Evolutionary conservation across 2,329 filamentous ascomycete species (phyloP), one percentile per base, ranked within the genome.

Genomic region (Cladosporium sp.): DNA sequence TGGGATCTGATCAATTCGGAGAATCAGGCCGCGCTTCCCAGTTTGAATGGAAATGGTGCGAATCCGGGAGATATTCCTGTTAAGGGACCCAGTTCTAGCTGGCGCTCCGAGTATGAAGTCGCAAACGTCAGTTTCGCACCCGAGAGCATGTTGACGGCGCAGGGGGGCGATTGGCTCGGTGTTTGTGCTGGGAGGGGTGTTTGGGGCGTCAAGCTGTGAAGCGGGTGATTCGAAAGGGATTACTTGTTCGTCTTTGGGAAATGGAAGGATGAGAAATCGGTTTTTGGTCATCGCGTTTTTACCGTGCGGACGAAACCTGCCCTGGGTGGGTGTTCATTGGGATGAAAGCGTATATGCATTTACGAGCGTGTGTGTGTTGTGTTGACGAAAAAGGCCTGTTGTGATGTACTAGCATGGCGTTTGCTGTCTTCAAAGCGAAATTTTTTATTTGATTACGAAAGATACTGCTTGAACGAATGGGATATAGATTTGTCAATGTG

Each of bases 61-160:
- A 42, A 54, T 6, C 43, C 47, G 9, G 47, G 53, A 9, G 47
- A 41, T 9, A 47, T 52, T 17, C 43, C 43, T 1, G 53, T 38
- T 5, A 66, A 81, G 80, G 84, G 78, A 18, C 89, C 89, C 0
- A 81, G 86, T 3, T 86, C 86, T 4, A 84, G 81, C 64, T 95
- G 89, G 89, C 80, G 85, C 65, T 92, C 88, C 67, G 89, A 93
- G 57, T 92, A 92, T 61, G 89, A 95, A 69, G 83, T 95, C 43
- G 85, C 84, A 36, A 95, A 95, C 65, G 75, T 95, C 12, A 88
- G 86, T 57, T 95, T 89, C 88, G 86, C 88, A 24, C 89, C 89
- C 27, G 84, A 85, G 55, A 82, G 78, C 55, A 73, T 84, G 18
- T 71, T 85, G 50, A 85, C 79, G 24, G 75, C 74, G 15, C 87